Evolutionary conservation across 1,139 yeast species (phyloP), one percentile per base, ranked within the genome.

Genomic region (Geotrichum citri-aurantii): DNA sequence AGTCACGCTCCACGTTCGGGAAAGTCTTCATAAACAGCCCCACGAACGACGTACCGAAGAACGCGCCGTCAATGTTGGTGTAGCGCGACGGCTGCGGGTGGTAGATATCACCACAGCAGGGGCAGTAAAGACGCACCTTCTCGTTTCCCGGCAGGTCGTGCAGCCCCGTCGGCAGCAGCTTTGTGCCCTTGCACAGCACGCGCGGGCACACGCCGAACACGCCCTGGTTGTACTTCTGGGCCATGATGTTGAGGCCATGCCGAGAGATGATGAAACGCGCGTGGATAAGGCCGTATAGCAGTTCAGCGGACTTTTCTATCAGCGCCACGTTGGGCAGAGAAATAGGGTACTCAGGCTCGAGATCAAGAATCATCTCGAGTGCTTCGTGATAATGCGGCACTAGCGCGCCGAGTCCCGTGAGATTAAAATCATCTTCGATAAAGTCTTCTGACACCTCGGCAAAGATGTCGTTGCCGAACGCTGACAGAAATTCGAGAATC

Each of bases 371-470:
- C 65, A 95, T 81, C 73, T 92, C 97, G 64, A 93, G 76, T 3
- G 98, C 97, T 71, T 91, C 96, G 69, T 93, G 79, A 73, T 92
- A 93, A 71, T 86, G 88, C 8, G 98, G 96, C 4, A 93, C 97
- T 64, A 88, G 84, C 68, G 85, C 82, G 31, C 88, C 81, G 60
- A 93, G 79, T 1, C 98, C 98, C 0, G 98, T 92, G 66, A 93
- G 79, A 70, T 93, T 93, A 78, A 93, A 93, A 68, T 93, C 98
- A 73, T 93, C 99, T 68, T 92, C 97, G 64, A 93, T 90, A 71
- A 91, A 93, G 57, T 91, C 97, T 60, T 89, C 93, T 1, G 92
- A 81, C 21, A 93, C 97, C 63, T 93, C 95, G 46, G 93, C 96
- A 73, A 91, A 91, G 72, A 86, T 92, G 69, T 93, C 97, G 70